These are phyloP conservation scores for Coemansia sp. DNA, from an alignment of 192 early-diverging fungal genomes.

Conservation along the genomic window DNA sequence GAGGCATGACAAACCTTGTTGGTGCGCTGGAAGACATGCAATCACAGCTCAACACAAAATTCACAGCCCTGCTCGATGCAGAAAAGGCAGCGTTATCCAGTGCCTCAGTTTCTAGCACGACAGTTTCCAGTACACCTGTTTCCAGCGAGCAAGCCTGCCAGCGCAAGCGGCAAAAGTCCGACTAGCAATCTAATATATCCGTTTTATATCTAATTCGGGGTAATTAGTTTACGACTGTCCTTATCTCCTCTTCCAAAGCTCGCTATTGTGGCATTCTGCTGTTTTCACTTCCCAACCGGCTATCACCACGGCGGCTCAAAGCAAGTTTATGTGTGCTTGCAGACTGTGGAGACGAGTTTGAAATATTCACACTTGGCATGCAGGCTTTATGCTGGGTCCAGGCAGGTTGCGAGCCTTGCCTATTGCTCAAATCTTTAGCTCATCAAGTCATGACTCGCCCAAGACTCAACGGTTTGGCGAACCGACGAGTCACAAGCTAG, in stretches of 20 bases:
- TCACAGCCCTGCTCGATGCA: slow-evolving; percentile 28
- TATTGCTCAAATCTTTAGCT: too few relatives aligned
- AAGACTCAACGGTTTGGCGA: too few relatives aligned
- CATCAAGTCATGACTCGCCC: too few relatives aligned
- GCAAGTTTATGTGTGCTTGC: too few relatives aligned
- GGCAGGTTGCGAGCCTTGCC: too few relatives aligned
- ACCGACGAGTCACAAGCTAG: too few relatives aligned
- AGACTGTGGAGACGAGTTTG: too few relatives aligned
- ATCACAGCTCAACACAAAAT: slow-evolving; percentile 24
- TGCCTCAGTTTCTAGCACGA: background rate
- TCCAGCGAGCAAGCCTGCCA: background rate
- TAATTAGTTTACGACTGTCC: background rate
- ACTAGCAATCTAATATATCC: background rate
- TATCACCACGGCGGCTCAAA: background rate
- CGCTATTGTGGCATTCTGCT: background rate
- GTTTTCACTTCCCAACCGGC: background rate
- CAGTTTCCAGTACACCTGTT: background rate
- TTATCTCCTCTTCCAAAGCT: background rate
- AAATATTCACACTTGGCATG: too few relatives aligned
- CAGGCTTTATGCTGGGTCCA: too few relatives aligned
- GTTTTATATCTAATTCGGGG: too few relatives aligned
- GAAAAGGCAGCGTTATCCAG: slow-evolving; percentile 15
- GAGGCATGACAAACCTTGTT: slow-evolving; percentile 11
- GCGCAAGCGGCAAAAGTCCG: slow-evolving; percentile 4
- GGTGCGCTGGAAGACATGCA: slow-evolving; percentile 23